Evolutionary conservation across 2,329 filamentous ascomycete genomes (phyloP), one percentile per base, ranked within the genome.

Genomic region (Penicillium aurantiogriseum): DNA sequence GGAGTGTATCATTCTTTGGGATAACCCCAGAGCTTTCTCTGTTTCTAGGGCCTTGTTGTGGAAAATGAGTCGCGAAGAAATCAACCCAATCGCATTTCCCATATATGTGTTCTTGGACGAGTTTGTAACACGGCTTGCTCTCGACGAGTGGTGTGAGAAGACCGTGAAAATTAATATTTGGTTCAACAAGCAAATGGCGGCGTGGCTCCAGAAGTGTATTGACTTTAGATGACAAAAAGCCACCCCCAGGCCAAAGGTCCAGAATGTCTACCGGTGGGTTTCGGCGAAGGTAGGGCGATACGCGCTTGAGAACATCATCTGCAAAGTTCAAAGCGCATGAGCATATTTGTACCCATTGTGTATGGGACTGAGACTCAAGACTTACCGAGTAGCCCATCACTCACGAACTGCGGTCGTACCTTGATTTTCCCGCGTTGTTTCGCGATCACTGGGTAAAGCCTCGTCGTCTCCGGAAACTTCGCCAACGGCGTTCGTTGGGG

Each of bases 231-330:
- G 92, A 96, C 85, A 89, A 94, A 2, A 96, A 53, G 9, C 92
- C 91, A 1, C 78, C 78, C 15, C 92, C 92, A 0, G 93, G 93
- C 71, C 92, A 91, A 55, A 96, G 79, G 70, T 97, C 93, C 66
- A 99, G 79, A 44, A 97, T 82, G 67, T 96, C 92, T 75, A 92
- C 92, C 53, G 90, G 90, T 49, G 80, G 78, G 72, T 94, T 88
- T 44, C 85, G 83, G 35, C 85, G 77, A 19, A 97, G 81, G 3
- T 85, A 86, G 1, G 83, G 82, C 2, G 83, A 85, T n/a, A 95
- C 76, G 59, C 90, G 90, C 7, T 84, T 71, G 45, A 96, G 66
- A 15, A 89, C 77, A 65, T 93, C 87, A 68, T 91, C 89, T 78
- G 66, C 15, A 47, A 46, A 36, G 19, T 76, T 65, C 19, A 42